Base-by-base conservation (phyloP, 2,329 filamentous ascomycete genomes). In the Cadophora sp. region DNA sequence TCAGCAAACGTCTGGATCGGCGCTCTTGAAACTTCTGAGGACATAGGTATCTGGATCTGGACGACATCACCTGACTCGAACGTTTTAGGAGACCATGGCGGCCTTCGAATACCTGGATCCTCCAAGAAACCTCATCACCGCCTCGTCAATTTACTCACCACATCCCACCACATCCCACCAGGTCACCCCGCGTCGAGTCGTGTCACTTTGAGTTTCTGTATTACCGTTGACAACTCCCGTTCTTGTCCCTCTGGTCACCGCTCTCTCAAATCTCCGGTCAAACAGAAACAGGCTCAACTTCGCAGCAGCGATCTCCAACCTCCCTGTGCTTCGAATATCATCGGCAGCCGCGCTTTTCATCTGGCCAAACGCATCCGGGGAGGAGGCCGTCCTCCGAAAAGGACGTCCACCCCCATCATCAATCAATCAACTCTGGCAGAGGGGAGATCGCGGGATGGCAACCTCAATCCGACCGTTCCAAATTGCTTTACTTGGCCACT, bases 401-500 rank as follows among this genome's bases (percentile, higher is more conserved):
- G 55, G 55, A 39, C 11, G 8, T 11, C 11, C 36, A 59, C 16
- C n/a, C 16, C n/a, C 43, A n/a, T 20, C 30, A 30, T 39, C 41
- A 36, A 11, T 24, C 36, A 43, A 47, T 58, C n/a, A 30, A 30
- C 27, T 51, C 33, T 53, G 59, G 53, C 43, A 65, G 36, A n/a
- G n/a, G n/a, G n/a, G n/a, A 47, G 36, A 43, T 62, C 45, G 53
- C 47, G 51, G 60, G 51, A 45, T 56, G n/a, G 41, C 27, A 43
- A 53, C 45, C 59, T 61, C 51, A 48, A 63, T 55, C 61, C 53
- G 51, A 60, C 45, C 27, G 27, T 33, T 53, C 64, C 62, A 70
- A 66, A 69, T 70, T 71, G 59, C 70, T 70, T 68, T 64, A 33
- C 62, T 22, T 45, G 65, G 50, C 24, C n/a, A n/a, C 24, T 2